Conservation (phyloP, 345 rosid species). For the Euphorbia tirucalli region DNA sequence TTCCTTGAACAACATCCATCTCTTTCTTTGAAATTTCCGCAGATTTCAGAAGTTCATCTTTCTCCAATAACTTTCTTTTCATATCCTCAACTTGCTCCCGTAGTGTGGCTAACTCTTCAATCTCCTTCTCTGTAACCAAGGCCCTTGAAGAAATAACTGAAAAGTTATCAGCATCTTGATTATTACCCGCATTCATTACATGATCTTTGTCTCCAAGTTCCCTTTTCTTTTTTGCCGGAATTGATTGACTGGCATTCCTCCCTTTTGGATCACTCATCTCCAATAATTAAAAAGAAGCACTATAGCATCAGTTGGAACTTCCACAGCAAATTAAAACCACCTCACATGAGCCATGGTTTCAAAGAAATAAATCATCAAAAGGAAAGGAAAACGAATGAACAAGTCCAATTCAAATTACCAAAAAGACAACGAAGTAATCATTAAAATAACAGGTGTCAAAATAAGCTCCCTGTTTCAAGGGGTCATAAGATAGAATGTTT, state of each 20-base stretch:
- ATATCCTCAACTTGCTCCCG: slow-evolving; percentile 75
- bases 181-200: slow-evolving; percentile 32
- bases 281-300: slow-evolving; percentile 13
- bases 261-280: slow-evolving; percentile 57
- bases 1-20: slow-evolving; percentile 41
- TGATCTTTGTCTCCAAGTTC: slow-evolving; percentile 50
- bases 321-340: slow-evolving; percentile 9
- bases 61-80: slow-evolving; percentile 62
- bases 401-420: neutral
- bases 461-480: neutral
- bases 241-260: slow-evolving; percentile 56
- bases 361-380: neutral
- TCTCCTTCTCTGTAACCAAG: slow-evolving; percentile 48
- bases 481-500: neutral
- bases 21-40: slow-evolving; percentile 53
- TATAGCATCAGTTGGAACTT: slow-evolving; percentile 7
- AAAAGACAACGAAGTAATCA: neutral
- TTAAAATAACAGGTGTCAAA: neutral
- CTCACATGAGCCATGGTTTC: slow-evolving; percentile 1
- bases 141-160: slow-evolving; percentile 47
- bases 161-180: slow-evolving; percentile 48
- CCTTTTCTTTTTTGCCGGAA: slow-evolving; percentile 64
- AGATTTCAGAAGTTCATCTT: slow-evolving; percentile 81
- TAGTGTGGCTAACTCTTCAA: slow-evolving; percentile 57
- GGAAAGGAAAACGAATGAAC: neutral